Evolutionary conservation across 176 grass and related monocot genomes (phyloP).

Genomic region (Avena insularis): DNA sequence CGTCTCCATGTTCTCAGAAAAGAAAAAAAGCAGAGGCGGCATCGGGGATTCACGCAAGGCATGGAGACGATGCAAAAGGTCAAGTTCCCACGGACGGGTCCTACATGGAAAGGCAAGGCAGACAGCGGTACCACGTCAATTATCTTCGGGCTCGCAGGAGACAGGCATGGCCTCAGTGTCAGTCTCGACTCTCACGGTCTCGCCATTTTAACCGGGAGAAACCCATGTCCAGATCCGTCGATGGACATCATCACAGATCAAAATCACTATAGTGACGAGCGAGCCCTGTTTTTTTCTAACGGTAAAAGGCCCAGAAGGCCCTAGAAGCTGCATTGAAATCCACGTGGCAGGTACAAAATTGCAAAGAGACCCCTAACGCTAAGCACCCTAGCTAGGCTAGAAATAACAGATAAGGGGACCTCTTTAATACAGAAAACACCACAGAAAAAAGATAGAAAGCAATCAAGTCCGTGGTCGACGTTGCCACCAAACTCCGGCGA

Average conservation of each 20-base stretch:
- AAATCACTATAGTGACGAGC: neutral
- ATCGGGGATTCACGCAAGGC: conserved; percentile 31
- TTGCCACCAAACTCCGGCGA: no score
- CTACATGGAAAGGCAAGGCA: conserved; percentile 29
- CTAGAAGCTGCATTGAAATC: no score
- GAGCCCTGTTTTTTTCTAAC: neutral
- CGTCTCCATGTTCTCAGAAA: neutral
- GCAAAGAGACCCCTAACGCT: no score
- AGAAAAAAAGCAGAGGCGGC: neutral
- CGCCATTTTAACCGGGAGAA: neutral
- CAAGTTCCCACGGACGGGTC: neutral
- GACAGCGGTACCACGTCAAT: neutral
- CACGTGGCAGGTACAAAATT: no score
- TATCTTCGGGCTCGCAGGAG: neutral
- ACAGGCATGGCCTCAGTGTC: conserved; percentile 8
- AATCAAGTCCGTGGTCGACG: no score
- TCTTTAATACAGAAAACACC: no score
- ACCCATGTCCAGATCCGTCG: neutral
- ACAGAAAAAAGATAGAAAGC: no score
- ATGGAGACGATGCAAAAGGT: conserved; percentile 23
- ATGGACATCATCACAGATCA: conserved; percentile 16
- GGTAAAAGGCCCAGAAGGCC: no score
- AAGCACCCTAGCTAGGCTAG: no score
- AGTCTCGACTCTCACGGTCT: neutral
- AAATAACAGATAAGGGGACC: no score